A percentile compares a stretch with the other conserved stretches of the same genome.
These are phyloP conservation scores for Gnomoniopsis sp. DNA, from an alignment of 2,329 filamentous ascomycete genomes.

Conservation along the genomic window DNA sequence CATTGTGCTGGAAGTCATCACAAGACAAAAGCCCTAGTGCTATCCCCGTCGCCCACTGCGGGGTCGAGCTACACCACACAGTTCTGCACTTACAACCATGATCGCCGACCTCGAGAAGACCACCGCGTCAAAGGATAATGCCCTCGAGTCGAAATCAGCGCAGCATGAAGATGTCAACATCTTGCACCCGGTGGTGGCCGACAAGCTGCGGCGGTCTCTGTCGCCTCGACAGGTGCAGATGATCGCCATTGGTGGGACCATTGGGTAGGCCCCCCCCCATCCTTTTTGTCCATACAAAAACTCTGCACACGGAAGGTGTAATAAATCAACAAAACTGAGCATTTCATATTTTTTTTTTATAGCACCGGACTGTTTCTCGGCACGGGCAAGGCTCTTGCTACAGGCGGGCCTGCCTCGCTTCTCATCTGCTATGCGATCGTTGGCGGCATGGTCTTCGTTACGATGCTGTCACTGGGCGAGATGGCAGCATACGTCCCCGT, in stretches of 20 bases:
- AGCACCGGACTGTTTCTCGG: conserved; percentile 62
- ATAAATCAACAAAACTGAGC: not conserved
- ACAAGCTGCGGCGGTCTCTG: conserved; percentile 51
- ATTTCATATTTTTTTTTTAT: too few relatives aligned
- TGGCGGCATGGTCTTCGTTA: conserved; percentile 55
- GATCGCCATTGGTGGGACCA: conserved; percentile 61
- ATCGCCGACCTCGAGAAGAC: not conserved
- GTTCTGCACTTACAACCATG: not conserved
- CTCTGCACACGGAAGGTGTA: not conserved
- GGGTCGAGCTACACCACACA: not conserved
- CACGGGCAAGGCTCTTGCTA: conserved; percentile 57
- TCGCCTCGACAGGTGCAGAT: conserved; percentile 64
- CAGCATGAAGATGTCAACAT: not conserved
- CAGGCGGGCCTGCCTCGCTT: conserved; percentile 57
- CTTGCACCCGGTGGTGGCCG: conserved; percentile 19
- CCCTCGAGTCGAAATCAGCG: not conserved
- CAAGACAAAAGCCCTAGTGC: not conserved
- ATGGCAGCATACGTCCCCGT: conserved; percentile 58
- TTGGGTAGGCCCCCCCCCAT: conserved; percentile 28
- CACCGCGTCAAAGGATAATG: not conserved
- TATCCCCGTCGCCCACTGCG: not conserved
- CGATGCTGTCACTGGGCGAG: conserved; percentile 57
- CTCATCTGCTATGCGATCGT: conserved; percentile 56
- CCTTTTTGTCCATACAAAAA: too few relatives aligned
- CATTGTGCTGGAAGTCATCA: not conserved